These are phyloP conservation scores for Sherardia arvensis DNA, from an alignment of 257 asterid genomes.

Conservation along the genomic window DNA sequence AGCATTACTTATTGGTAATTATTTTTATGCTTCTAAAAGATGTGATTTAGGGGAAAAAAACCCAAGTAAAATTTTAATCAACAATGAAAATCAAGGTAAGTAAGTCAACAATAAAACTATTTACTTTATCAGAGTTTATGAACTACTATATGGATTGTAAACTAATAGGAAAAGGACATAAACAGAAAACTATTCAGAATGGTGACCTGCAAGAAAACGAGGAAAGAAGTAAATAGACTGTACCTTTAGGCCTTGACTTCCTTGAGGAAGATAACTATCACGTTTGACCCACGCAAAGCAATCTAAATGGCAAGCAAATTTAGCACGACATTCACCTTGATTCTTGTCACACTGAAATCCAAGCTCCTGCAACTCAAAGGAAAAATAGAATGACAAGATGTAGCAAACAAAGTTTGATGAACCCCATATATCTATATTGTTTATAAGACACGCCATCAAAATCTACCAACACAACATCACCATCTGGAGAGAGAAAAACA, in stretches of 20 bases:
- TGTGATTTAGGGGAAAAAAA: background rate
- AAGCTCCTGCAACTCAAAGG: slow-evolving; percentile 61
- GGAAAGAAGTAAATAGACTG: background rate
- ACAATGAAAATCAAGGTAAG: background rate
- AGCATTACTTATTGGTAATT: background rate
- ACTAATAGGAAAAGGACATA: background rate
- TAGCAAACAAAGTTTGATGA: slow-evolving; percentile 2
- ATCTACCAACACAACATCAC: background rate
- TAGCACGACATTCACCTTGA: slow-evolving; percentile 98
- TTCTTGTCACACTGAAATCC: slow-evolving; percentile 83
- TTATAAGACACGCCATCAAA: too few relatives aligned
- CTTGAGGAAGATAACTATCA: slow-evolving; percentile 99
- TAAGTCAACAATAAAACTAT: background rate
- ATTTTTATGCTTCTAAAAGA: too few relatives aligned
- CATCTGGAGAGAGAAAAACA: background rate
- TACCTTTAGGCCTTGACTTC: slow-evolving; percentile 98
- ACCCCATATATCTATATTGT: background rate
- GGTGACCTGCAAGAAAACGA: background rate
- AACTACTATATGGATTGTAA: background rate
- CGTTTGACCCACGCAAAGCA: slow-evolving; percentile 99
- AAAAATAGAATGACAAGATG: slow-evolving; percentile 7
- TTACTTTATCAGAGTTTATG: background rate
- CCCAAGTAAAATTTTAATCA: background rate
- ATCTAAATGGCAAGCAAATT: slow-evolving; percentile 96
- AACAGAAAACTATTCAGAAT: background rate